phyloP scores from a whole-genome alignment of 176 grass and related monocot genomes.

The barley (Hordeum vulgare) region DNA sequence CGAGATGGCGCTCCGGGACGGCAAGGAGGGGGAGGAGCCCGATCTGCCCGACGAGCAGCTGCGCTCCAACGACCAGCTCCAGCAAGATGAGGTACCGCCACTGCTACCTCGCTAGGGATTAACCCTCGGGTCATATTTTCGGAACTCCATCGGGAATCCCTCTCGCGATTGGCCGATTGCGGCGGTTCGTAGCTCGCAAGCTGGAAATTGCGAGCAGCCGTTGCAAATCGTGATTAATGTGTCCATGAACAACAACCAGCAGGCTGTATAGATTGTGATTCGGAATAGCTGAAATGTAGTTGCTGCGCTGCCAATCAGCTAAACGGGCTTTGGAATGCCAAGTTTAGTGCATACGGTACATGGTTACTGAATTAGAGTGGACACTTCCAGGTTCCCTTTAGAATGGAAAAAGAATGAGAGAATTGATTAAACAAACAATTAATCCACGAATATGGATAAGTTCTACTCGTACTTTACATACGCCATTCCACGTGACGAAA shows the following conservation, averaged over 20 bases:
- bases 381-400: background rate
- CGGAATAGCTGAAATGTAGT: background rate
- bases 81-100: constrained; percentile 17
- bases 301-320: background rate
- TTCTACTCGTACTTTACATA: background rate
- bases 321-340: background rate
- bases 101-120: background rate
- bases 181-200: background rate
- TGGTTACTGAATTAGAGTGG: background rate
- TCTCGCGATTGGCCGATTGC: background rate
- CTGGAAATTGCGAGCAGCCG: too few species aligned
- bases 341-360: too few species aligned
- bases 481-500: background rate
- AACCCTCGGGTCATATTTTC: background rate
- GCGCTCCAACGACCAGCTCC: constrained; percentile 28
- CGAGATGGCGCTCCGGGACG: background rate
- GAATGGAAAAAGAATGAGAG: background rate
- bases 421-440: background rate
- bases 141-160: background rate
- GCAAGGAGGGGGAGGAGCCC: constrained; percentile 10
- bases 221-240: background rate
- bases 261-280: background rate
- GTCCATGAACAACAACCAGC: background rate
- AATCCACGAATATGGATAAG: background rate
- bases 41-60: constrained; percentile 25